A percentile compares a stretch with the other conserved stretches of the same genome.
Conservation (phyloP, 2,329 filamentous ascomycete species). For the Lachnellula willkommii region DNA sequence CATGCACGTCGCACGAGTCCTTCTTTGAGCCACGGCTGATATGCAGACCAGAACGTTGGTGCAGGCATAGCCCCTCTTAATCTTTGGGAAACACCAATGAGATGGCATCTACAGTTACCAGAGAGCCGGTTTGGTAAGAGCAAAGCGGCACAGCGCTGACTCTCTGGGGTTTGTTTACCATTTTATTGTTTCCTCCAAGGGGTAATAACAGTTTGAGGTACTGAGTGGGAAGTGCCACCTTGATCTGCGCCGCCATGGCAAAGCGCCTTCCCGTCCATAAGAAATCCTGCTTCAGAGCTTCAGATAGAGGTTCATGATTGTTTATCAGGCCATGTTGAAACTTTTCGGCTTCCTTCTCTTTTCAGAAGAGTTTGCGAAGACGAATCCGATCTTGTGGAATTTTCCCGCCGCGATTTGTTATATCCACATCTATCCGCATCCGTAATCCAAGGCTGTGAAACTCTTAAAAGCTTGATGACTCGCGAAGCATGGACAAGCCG, state of each 20-base stretch:
- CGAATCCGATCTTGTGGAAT: not conserved
- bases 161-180: too few species aligned
- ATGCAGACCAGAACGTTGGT: not conserved
- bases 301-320: not conserved
- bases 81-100: not conserved
- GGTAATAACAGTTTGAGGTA: too few species aligned
- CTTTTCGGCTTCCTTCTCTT: not conserved
- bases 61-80: not conserved
- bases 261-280: too few species aligned
- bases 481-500: slow-evolving; percentile 1
- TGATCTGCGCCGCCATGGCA: too few species aligned
- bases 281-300: not conserved
- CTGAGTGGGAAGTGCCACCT: too few species aligned
- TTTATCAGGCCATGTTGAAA: too few species aligned
- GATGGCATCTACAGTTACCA: not conserved
- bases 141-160: too few species aligned
- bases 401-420: too few species aligned
- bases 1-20: not conserved
- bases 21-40: not conserved
- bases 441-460: not conserved
- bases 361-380: slow-evolving; percentile 6
- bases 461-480: not conserved
- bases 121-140: not conserved
- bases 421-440: not conserved
- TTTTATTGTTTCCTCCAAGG: too few species aligned